Conservation (phyloP, 768 basidiomycete species). For the Hericium alpestre region DNA sequence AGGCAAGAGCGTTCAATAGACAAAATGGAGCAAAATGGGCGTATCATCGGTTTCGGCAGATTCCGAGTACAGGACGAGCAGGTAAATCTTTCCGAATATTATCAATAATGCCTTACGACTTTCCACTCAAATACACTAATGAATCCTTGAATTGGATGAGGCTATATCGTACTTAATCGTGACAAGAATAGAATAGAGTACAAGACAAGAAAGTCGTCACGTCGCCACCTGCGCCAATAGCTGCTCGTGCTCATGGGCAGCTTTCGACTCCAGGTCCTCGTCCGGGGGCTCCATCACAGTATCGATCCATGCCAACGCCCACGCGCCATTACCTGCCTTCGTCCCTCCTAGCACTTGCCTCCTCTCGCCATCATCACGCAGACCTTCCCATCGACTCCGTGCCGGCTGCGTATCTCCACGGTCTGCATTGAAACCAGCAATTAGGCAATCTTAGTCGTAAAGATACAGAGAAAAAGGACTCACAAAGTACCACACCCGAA, state of each 20-base stretch:
- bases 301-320: constrained; percentile 76
- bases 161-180: no score
- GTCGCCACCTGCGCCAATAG: no score
- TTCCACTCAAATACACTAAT: no score
- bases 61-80: no score
- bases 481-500: constrained; percentile 64
- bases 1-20: no score
- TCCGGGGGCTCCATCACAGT: constrained; percentile 29
- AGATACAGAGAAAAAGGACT: constrained; percentile 19
- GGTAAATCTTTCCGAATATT: no score
- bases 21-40: no score
- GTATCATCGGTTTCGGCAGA: no score
- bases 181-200: no score
- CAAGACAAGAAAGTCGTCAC: no score
- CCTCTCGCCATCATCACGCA: constrained; percentile 36
- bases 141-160: no score
- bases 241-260: background rate
- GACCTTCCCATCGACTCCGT: constrained; percentile 44
- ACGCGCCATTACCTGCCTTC: constrained; percentile 68
- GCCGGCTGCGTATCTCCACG: constrained; percentile 73
- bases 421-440: constrained; percentile 32
- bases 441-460: background rate
- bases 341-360: constrained; percentile 52
- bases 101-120: no score
- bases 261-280: background rate